Percentiles rank a stretch among this genome's conserved stretches.
phyloP scores from a whole-genome alignment of 2,329 filamentous ascomycete genomes.

The Gyromitra esculenta region DNA sequence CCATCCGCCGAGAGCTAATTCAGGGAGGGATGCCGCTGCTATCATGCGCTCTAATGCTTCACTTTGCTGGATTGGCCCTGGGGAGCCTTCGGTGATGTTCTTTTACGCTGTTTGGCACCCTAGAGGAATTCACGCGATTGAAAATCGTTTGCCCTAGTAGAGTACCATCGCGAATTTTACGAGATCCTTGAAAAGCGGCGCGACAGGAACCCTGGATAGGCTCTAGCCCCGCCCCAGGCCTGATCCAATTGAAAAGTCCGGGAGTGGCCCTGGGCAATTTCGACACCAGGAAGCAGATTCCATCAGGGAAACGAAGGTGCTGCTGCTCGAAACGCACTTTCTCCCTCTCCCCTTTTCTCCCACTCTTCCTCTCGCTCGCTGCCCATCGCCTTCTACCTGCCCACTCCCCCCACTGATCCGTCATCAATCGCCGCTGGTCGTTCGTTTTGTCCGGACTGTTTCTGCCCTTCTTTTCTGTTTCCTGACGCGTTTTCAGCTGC shows the following conservation, averaged over 20 bases:
- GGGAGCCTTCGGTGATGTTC: slow-evolving; percentile 21
- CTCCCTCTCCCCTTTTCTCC: slow-evolving; percentile 30
- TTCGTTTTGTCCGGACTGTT: slow-evolving; percentile 43
- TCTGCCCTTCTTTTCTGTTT: slow-evolving; percentile 42
- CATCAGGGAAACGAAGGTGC: slow-evolving; percentile 37
- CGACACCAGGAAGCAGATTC: slow-evolving; percentile 27
- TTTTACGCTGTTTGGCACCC: slow-evolving; percentile 10
- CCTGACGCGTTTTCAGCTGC: slow-evolving; percentile 35
- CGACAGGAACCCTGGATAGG: slow-evolving; percentile 29
- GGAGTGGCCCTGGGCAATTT: slow-evolving; percentile 41
- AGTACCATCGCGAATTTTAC: slow-evolving; percentile 33
- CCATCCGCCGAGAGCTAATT: not conserved
- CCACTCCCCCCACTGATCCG: slow-evolving; percentile 34
- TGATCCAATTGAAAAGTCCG: slow-evolving; percentile 34
- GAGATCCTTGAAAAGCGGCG: slow-evolving; percentile 40
- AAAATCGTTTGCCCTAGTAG: slow-evolving; percentile 6
- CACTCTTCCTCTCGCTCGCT: not conserved
- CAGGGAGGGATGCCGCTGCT: slow-evolving; percentile 15
- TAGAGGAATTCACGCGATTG: slow-evolving; percentile 5
- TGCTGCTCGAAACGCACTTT: slow-evolving; percentile 34
- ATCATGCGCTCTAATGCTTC: slow-evolving; percentile 3
- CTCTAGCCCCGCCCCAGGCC: slow-evolving; percentile 19
- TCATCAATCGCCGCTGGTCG: slow-evolving; percentile 53
- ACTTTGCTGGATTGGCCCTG: slow-evolving; percentile 29
- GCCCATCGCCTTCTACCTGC: slow-evolving; percentile 14